A percentile compares a stretch with the other conserved stretches of the same genome.
Conservation (phyloP, 78 protist species). For the Creolimax fragrantissima region DNA sequence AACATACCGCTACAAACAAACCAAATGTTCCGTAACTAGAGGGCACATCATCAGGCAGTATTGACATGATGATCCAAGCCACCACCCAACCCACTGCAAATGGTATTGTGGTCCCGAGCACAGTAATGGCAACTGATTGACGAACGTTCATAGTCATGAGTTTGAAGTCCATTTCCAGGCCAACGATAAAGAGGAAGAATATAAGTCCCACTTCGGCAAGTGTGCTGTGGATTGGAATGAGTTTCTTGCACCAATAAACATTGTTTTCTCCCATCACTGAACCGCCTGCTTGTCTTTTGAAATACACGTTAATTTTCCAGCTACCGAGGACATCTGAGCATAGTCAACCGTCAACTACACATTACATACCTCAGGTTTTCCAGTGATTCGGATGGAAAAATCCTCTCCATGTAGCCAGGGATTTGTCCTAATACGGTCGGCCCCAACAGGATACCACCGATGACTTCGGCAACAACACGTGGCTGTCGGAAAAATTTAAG, state of each 20-base stretch:
- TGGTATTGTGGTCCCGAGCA: slow-evolving; percentile 37
- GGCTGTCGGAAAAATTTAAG: background rate
- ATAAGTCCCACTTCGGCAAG: slow-evolving; percentile 56
- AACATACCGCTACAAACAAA: slow-evolving; percentile 52
- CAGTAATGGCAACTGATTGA: slow-evolving; percentile 32
- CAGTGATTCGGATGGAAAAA: slow-evolving; percentile 5
- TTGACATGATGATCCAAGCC: background rate
- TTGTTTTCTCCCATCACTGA: too few species aligned
- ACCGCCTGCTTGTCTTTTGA: too few species aligned
- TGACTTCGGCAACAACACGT: background rate
- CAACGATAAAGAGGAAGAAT: slow-evolving; percentile 58
- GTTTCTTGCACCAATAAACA: too few species aligned
- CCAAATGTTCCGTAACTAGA: slow-evolving; percentile 35
- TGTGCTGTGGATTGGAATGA: too few species aligned
- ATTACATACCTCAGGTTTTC: background rate
- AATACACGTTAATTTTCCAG: too few species aligned
- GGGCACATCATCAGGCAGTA: background rate
- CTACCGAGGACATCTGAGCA: too few species aligned
- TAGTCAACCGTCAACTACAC: background rate
- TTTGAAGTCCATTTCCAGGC: slow-evolving; percentile 45
- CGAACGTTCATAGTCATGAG: slow-evolving; percentile 36
- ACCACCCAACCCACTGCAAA: slow-evolving; percentile 42
- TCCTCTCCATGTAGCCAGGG: slow-evolving; percentile 12
- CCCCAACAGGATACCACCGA: background rate
- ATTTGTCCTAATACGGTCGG: background rate